A percentile compares a stretch with the other conserved stretches of the same genome.
These are phyloP conservation scores for Malassezia restricta DNA, from an alignment of 1,284 basidiomycete genomes.

Conservation along the genomic window DNA sequence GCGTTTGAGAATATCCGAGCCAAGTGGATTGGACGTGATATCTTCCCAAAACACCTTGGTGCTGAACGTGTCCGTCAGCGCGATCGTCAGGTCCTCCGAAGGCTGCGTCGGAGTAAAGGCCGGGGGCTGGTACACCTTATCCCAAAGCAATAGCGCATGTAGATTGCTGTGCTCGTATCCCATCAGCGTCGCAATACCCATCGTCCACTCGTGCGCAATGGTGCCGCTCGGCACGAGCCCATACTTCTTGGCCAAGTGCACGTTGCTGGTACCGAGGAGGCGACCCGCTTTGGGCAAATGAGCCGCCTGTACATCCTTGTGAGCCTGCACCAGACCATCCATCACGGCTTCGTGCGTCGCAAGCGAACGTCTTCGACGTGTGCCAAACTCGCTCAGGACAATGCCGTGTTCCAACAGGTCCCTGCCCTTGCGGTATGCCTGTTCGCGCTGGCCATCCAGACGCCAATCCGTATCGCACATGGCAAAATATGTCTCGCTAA, in stretches of 20 bases:
- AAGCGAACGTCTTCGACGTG: conserved; percentile 71
- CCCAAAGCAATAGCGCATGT: conserved; percentile 36
- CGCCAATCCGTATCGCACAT: conserved; percentile 68
- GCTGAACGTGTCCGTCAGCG: conserved; percentile 42
- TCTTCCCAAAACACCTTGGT: conserved; percentile 42
- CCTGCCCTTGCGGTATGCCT: conserved; percentile 62
- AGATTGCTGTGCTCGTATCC: conserved; percentile 35
- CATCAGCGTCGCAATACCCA: conserved; percentile 36
- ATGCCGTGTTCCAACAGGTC: conserved; percentile 61
- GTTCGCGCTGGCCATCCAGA: conserved; percentile 57
- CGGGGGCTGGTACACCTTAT: conserved; percentile 37
- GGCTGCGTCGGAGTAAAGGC: conserved; percentile 29
- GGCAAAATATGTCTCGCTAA: conserved; percentile 64
- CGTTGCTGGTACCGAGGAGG: conserved; percentile 51
- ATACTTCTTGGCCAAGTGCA: conserved; percentile 34
- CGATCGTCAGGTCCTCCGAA: conserved; percentile 41
- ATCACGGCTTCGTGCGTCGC: conserved; percentile 69
- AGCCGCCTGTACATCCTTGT: neutral
- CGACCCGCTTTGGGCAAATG: conserved; percentile 48
- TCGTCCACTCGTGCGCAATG: conserved; percentile 45
- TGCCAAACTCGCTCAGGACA: conserved; percentile 82
- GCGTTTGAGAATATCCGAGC: conserved; percentile 28
- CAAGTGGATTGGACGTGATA: conserved; percentile 21
- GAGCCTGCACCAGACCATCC: conserved; percentile 57
- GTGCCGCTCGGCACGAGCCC: conserved; percentile 35